Evolutionary conservation across 116 monocot species (phyloP), one percentile per base, ranked within the genome.

Genomic region (Cymodocea nodosa): DNA sequence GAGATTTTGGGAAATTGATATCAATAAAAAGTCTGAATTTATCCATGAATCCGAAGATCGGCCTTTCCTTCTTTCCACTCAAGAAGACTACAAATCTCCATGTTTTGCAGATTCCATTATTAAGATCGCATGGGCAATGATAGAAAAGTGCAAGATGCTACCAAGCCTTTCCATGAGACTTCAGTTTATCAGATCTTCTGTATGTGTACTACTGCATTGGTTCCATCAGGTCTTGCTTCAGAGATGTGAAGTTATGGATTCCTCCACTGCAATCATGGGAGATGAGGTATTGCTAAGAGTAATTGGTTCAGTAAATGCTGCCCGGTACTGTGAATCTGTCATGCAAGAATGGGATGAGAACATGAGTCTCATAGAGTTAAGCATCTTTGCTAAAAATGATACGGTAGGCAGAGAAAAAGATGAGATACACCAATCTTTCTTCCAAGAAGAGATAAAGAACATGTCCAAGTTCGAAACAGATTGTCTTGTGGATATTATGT

Each of bases 281-380:
- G 75, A 85, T 51, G 25, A 52, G 44, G 67, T 50, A 5, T 51
- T 89, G 23, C 34, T 59, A 58, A 85, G 70, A 73, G 52, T 69
- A 56, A 59, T 74, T 56, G 58, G 72, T 70, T 66, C 74, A 44
- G 30, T 85, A 39, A 89, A 89, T 72, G 63, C 74, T 64, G 81
- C 85, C 23, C 35, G 75, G 22, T 85, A 85, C 71, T 73, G 73
- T 64, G 89, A 85, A 74, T 74, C 68, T 60, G 71, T 79, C 18
- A 39, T 89, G 74, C 74, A 55, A 11, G 81, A 83, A 59, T 89
- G 89, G 89, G 77, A 69, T n/a, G 89, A 89, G 60, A 79, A 83
- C 52, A 23, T 76, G 18, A 66, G 36, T 62, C 67, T 89, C 59
- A 34, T 83, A 60, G 89, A 83, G 52, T 78, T 80, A 70, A 18